A percentile compares a stretch with the other conserved stretches of the same genome.
These are phyloP conservation scores for Candida silvicultrix DNA, from an alignment of 805 yeast genomes.

Conservation along the genomic window DNA sequence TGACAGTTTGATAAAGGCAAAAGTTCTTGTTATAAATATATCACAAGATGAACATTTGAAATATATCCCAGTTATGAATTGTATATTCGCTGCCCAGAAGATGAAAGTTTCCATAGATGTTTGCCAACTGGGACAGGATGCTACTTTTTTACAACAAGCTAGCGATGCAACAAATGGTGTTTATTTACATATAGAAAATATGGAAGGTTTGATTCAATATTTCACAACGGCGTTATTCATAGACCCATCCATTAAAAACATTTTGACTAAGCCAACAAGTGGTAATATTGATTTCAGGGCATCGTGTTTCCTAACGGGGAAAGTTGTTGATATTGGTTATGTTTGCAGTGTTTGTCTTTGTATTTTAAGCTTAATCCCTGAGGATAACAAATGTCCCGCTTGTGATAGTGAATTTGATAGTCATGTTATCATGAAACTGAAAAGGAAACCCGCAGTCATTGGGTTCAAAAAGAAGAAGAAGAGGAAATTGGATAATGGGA, in stretches of 20 bases:
- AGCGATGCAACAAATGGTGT: constrained; percentile 92
- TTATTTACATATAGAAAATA: constrained; percentile 61
- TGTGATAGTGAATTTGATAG: constrained; percentile 77
- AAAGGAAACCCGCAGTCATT: constrained; percentile 51
- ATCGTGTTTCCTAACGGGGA: constrained; percentile 87
- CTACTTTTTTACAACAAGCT: constrained; percentile 91
- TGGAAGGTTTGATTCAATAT: constrained; percentile 78
- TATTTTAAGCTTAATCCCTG: constrained; percentile 65
- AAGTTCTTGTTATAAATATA: constrained; percentile 56
- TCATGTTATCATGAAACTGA: constrained; percentile 49
- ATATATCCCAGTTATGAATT: constrained; percentile 91
- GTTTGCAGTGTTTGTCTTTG: constrained; percentile 95
- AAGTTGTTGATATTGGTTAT: constrained; percentile 85
- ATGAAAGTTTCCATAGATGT: constrained; percentile 86
- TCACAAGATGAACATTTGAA: constrained; percentile 72
- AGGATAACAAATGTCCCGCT: constrained; percentile 68
- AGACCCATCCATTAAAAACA: constrained; percentile 77
- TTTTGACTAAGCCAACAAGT: constrained; percentile 74
- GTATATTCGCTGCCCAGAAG: constrained; percentile 93
- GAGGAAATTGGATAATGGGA: constrained; percentile 24
- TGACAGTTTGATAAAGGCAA: constrained; percentile 49
- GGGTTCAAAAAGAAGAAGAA: constrained; percentile 28
- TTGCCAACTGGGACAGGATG: constrained; percentile 66
- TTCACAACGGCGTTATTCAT: constrained; percentile 76
- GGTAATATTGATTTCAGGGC: constrained; percentile 90